A percentile compares a stretch with the other conserved stretches of the same genome.
These are phyloP conservation scores for Curvularia hawaiiensis DNA, from an alignment of 2,329 filamentous ascomycete genomes.

Conservation along the genomic window DNA sequence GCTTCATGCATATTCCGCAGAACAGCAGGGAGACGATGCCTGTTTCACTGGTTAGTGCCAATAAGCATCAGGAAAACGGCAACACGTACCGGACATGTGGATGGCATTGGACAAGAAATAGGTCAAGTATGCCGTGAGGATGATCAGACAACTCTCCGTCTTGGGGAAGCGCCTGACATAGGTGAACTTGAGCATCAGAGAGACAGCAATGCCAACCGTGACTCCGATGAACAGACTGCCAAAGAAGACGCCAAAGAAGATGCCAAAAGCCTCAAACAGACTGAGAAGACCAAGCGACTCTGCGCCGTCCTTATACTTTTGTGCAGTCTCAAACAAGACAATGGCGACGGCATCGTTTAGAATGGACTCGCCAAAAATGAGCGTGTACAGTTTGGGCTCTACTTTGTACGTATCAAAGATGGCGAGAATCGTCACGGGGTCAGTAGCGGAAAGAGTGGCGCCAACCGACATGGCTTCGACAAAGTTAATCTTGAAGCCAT, in stretches of 20 bases:
- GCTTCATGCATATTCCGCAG: slow-evolving; percentile 97
- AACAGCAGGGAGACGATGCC: slow-evolving; percentile 96
- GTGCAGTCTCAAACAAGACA: slow-evolving; percentile 96
- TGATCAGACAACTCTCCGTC: slow-evolving; percentile 93
- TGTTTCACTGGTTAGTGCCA: slow-evolving; percentile 47
- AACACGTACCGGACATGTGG: slow-evolving; percentile 83
- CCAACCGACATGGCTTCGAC: slow-evolving; percentile 97
- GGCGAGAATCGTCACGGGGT: slow-evolving; percentile 95
- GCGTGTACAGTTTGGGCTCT: slow-evolving; percentile 96
- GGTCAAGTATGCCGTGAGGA: slow-evolving; percentile 92
- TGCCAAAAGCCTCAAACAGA: slow-evolving; percentile 87
- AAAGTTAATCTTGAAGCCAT: slow-evolving; percentile 84
- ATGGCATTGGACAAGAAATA: slow-evolving; percentile 98
- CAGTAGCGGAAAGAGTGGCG: slow-evolving; percentile 93
- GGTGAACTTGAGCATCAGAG: slow-evolving; percentile 90
- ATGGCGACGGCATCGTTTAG: slow-evolving; percentile 98
- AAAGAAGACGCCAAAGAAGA: slow-evolving; percentile 96
- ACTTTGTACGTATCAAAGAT: slow-evolving; percentile 99
- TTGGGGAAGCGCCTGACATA: slow-evolving; percentile 91
- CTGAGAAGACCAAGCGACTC: slow-evolving; percentile 74
- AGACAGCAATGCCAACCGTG: slow-evolving; percentile 83
- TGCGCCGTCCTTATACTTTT: slow-evolving; percentile 82
- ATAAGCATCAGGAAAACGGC: neutral
- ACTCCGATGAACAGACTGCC: slow-evolving; percentile 90
- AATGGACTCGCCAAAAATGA: slow-evolving; percentile 98